Evolutionary conservation across 2,329 filamentous ascomycete genomes (phyloP), one percentile per base, ranked within the genome.

Genomic region (Chrysoporthe cubensis): DNA sequence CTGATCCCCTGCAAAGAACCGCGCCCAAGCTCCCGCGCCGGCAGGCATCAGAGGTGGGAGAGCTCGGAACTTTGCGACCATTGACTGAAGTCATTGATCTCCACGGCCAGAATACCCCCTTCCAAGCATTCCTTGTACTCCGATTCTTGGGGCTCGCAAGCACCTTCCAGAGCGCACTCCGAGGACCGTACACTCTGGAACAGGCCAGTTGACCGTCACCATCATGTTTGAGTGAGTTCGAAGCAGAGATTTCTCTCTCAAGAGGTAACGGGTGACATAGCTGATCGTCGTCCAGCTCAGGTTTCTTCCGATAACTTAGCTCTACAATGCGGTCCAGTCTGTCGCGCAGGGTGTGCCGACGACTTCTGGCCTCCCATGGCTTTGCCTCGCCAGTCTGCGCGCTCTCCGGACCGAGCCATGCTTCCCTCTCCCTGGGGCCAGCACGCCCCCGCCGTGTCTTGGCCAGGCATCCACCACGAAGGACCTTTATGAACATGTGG

Each of bases 291-390:
- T 43, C 26, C 37, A 70, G 68, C 34, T 46, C 66, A 68, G 58
- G 6, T n/a, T 43, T 42, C 50, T 63, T 63, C 37, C 44, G 61
- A 66, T 70, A 61, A 40, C 58, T n/a, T 16, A 63, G 60, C 59
- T 66, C 69, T 68, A 78, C 76, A 68, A 89, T 89, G 87, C 83
- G 84, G 66, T 87, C 87, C 71, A 85, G 87, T 72, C 80, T 89
- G 74, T 87, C 86, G 69, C 86, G 86, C 76, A 80, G 82, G 77
- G 85, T 88, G 72, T 87, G 87, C 77, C 84, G 85, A 73, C 82
- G 83, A 73, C 79, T 89, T 71, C 78, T 87, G 68, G 82, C 83
- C 75, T 83, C 84, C 75, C 80, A 85, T 74, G 77, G 76, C 70
- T 69, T 76, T 67, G 67, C 74, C 32, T 77, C 76, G 62, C 74